phyloP scores from a whole-genome alignment of 139 green algal genomes.

The Trebouxia sp. region DNA sequence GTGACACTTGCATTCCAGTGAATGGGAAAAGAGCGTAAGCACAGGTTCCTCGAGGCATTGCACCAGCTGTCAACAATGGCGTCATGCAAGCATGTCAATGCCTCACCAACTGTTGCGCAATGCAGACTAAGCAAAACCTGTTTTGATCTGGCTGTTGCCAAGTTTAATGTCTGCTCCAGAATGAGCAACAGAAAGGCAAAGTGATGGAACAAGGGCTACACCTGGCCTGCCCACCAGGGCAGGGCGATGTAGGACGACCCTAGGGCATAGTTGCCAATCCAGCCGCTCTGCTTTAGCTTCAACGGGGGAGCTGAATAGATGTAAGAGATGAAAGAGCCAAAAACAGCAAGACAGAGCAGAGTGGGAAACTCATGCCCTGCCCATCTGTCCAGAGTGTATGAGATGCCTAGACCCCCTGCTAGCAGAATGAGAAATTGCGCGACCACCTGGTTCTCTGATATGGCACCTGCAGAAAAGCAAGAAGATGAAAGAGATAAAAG shows the following conservation, averaged over 20 bases:
- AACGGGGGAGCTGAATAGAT: slow-evolving; percentile 98
- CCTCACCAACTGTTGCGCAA: neutral
- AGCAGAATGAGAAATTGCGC: slow-evolving; percentile 89
- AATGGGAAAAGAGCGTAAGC: too few relatives aligned
- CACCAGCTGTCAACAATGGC: too few relatives aligned
- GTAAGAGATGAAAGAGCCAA: slow-evolving; percentile 97
- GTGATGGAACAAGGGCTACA: slow-evolving; percentile 33
- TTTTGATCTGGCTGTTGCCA: too few relatives aligned
- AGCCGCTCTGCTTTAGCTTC: slow-evolving; percentile 97
- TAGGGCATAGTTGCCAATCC: slow-evolving; percentile 95
- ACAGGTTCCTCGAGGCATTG: too few relatives aligned
- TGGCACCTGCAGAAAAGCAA: slow-evolving; percentile 64
- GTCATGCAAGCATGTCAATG: too few relatives aligned
- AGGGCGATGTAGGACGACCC: slow-evolving; percentile 96
- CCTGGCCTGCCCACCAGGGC: slow-evolving; percentile 93
- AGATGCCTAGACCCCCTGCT: slow-evolving; percentile 77
- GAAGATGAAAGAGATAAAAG: slow-evolving; percentile 98
- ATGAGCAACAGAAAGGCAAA: too few relatives aligned
- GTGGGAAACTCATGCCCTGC: slow-evolving; percentile 72
- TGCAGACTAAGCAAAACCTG: neutral
- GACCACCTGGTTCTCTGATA: slow-evolving; percentile 83
- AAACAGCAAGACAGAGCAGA: slow-evolving; percentile 78
- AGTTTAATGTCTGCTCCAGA: too few relatives aligned
- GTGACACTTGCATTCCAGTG: too few relatives aligned
- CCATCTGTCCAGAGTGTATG: slow-evolving; percentile 80